These are phyloP conservation scores for Gaeumannomyces sp. DNA, from an alignment of 2,329 filamentous ascomycete genomes.

Conservation along the genomic window DNA sequence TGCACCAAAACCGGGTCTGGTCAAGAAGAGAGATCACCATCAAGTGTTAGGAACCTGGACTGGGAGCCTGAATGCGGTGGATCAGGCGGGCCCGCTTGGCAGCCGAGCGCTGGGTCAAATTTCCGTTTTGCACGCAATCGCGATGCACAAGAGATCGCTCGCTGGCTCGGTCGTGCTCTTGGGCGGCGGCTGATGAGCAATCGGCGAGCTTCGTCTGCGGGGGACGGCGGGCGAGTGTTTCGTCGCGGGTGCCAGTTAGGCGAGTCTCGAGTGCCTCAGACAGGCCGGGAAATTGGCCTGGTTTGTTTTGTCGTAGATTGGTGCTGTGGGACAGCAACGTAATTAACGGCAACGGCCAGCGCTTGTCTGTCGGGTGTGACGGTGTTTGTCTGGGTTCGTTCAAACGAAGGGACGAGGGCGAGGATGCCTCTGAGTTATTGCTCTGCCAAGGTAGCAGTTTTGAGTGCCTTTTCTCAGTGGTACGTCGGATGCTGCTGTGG, in stretches of 20 bases:
- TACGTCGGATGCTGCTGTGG: background rate
- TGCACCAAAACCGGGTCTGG: conserved; percentile 13
- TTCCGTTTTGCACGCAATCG: background rate
- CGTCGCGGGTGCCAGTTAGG: background rate
- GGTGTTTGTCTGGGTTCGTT: background rate
- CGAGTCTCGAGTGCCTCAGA: background rate
- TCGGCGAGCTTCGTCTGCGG: background rate
- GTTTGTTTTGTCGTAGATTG: background rate
- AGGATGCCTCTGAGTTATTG: background rate
- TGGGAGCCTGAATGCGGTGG: background rate
- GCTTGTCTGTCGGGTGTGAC: no score
- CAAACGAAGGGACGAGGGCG: background rate
- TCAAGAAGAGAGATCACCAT: background rate
- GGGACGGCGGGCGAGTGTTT: background rate
- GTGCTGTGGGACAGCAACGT: background rate
- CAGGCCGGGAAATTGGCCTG: background rate
- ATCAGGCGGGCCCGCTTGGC: background rate
- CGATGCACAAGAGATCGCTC: background rate
- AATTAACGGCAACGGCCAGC: background rate
- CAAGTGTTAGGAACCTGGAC: background rate
- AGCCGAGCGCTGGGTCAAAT: background rate
- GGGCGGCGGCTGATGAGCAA: background rate
- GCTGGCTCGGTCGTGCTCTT: background rate
- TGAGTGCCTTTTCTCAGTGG: background rate
- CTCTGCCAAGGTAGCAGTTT: background rate